Evolutionary conservation across 495 filamentous ascomycete genomes (phyloP).

Genomic region (Podospora pseudoanserina): DNA sequence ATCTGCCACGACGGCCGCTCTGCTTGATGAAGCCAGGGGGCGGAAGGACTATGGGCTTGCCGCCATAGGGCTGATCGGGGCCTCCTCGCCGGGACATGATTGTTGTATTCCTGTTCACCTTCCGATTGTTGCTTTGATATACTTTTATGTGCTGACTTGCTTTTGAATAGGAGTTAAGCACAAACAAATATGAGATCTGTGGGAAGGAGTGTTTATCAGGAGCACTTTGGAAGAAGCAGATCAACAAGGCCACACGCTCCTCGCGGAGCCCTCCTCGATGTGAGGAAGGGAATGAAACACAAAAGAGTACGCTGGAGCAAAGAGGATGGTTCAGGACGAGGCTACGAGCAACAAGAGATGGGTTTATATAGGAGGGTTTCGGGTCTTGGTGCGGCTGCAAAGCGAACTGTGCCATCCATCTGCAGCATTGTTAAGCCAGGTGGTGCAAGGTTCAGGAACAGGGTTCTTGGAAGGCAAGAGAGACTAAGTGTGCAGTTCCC

Average conservation of each 20-base stretch:
- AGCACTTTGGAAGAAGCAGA: not conserved
- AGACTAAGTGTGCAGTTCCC: not conserved
- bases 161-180: not conserved
- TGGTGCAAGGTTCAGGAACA: not conserved
- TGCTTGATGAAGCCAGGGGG: not conserved
- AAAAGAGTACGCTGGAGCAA: not conserved
- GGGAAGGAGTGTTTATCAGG: not conserved
- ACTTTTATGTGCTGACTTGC: not conserved
- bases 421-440: not conserved
- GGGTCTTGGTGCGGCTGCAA: not conserved
- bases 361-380: not conserved
- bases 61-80: not conserved
- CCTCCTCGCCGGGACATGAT: not conserved
- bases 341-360: not conserved
- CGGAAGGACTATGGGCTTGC: not conserved
- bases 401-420: not conserved
- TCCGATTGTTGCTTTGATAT: not conserved
- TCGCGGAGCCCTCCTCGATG: not conserved
- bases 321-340: not conserved
- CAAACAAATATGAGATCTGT: not conserved
- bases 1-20: conserved; percentile 28
- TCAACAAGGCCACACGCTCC: not conserved
- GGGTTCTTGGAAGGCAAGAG: not conserved
- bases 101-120: not conserved
- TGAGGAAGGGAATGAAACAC: not conserved